These are phyloP conservation scores for Ophiostoma piceae DNA, from an alignment of 2,329 filamentous ascomycete species.

Conservation along the genomic window DNA sequence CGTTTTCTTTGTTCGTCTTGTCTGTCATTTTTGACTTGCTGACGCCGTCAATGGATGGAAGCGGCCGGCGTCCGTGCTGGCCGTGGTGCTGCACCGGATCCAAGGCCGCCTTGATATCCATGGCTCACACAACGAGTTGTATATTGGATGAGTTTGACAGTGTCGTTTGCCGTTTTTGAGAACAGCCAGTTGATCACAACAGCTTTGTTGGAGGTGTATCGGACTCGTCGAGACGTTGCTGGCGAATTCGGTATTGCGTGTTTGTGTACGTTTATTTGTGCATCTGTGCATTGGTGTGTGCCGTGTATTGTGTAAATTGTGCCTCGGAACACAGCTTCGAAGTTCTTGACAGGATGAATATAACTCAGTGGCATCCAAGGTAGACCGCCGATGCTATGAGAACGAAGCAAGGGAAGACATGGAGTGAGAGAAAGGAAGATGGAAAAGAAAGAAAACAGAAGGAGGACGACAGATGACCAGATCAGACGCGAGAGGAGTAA, in stretches of 20 bases:
- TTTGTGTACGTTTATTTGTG: background rate
- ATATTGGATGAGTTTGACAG: background rate
- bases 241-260: background rate
- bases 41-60: background rate
- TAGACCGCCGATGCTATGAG: background rate
- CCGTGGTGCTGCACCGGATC: background rate
- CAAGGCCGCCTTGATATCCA: background rate
- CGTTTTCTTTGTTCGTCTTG: background rate
- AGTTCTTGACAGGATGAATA: background rate
- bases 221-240: background rate
- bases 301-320: background rate
- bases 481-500: background rate
- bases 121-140: background rate
- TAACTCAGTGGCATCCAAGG: background rate
- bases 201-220: background rate
- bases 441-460: background rate
- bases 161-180: background rate
- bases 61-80: background rate
- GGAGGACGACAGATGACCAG: background rate
- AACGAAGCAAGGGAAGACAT: background rate
- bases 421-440: background rate
- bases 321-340: background rate
- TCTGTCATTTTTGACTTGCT: background rate
- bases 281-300: background rate
- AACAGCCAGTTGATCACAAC: background rate